Percentiles rank a stretch among this genome's conserved stretches.
phyloP scores from a whole-genome alignment of 2,329 filamentous ascomycete genomes.

The Fusarium hainanense region DNA sequence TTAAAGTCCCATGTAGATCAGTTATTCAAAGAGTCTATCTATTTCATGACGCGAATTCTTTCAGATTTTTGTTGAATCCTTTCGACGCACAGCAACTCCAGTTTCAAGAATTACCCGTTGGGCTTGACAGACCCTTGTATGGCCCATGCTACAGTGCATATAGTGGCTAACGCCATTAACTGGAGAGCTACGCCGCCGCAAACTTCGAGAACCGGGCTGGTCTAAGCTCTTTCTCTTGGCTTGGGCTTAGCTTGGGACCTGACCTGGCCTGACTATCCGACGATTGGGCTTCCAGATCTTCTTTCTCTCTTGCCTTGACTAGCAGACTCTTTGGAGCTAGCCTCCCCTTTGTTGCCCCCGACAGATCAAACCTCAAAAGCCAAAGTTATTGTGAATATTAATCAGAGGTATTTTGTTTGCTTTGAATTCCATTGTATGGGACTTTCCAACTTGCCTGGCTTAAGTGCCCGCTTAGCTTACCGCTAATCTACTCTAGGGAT shows the following conservation, averaged over 20 bases:
- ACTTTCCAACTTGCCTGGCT: conserved; percentile 5
- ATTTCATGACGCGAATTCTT: background rate
- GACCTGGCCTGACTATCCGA: conserved; percentile 1
- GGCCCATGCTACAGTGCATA: conserved; percentile 36
- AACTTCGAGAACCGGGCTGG: conserved; percentile 11
- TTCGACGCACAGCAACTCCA: background rate
- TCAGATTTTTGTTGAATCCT: background rate
- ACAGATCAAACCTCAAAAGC: background rate
- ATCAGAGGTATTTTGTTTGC: background rate
- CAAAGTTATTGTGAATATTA: background rate
- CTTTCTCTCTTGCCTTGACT: conserved; percentile 13
- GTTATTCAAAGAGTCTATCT: background rate
- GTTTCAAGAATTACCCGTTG: conserved; percentile 1
- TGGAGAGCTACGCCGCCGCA: conserved; percentile 18
- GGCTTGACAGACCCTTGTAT: conserved; percentile 11
- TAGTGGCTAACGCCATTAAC: conserved; percentile 25
- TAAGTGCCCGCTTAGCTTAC: conserved; percentile 30
- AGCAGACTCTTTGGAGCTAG: background rate
- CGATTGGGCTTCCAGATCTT: conserved; percentile 27
- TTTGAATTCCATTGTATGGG: background rate
- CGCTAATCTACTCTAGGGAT: conserved; percentile 30
- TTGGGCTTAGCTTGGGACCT: conserved; percentile 30
- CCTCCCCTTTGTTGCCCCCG: background rate
- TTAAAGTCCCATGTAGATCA: background rate
- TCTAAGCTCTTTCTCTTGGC: conserved; percentile 31